Percentiles rank a stretch among this genome's conserved stretches.
These are phyloP conservation scores for Penicillium fuscoglaucum DNA, from an alignment of 2,329 filamentous ascomycete species.

Conservation along the genomic window DNA sequence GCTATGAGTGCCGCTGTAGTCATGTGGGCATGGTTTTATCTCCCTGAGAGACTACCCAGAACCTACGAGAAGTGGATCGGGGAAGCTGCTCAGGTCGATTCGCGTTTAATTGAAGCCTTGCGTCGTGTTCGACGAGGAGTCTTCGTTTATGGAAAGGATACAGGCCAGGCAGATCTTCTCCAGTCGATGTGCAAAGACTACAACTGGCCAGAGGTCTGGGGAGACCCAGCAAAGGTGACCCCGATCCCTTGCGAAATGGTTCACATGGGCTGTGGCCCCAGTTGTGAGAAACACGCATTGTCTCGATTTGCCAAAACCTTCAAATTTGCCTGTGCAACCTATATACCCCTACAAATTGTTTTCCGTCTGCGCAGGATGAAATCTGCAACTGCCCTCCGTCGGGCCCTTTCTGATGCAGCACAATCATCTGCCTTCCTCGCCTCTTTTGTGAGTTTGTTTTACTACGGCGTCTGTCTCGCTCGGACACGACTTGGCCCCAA, in stretches of 20 bases:
- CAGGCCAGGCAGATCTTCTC: conserved; percentile 67
- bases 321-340: conserved; percentile 72
- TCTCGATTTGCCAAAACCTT: conserved; percentile 69
- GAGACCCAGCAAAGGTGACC: conserved; percentile 66
- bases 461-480: conserved; percentile 79
- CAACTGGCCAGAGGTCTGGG: conserved; percentile 67
- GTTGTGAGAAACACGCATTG: conserved; percentile 69
- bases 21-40: conserved; percentile 90
- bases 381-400: conserved; percentile 46
- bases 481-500: conserved; percentile 72
- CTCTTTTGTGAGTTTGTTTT: conserved; percentile 75
- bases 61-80: conserved; percentile 82
- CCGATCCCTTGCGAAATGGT: conserved; percentile 83
- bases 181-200: conserved; percentile 72
- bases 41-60: conserved; percentile 66
- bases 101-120: conserved; percentile 71
- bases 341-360: conserved; percentile 72
- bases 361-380: conserved; percentile 57
- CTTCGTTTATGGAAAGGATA: conserved; percentile 72
- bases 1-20: conserved; percentile 70
- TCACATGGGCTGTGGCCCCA: conserved; percentile 74
- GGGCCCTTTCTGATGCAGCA: conserved; percentile 59
- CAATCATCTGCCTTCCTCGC: conserved; percentile 77
- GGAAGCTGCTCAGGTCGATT: conserved; percentile 72
- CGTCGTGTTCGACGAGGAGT: conserved; percentile 63